Evolutionary conservation across 768 basidiomycete species (phyloP).

Genomic region (Tremella yokohamensis): DNA sequence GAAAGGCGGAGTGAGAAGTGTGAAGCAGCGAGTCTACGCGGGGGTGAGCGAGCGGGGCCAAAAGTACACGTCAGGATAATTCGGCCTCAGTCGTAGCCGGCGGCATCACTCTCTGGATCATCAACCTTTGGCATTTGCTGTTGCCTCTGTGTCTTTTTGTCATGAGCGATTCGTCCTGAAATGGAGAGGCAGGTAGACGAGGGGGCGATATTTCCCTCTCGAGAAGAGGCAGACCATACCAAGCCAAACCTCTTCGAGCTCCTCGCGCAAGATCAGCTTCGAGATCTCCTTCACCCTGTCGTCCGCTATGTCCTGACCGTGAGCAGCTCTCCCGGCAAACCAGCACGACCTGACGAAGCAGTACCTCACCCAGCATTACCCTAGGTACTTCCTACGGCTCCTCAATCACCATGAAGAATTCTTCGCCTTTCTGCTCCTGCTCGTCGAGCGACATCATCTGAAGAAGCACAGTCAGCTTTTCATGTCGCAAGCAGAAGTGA

Average conservation of each 20-base stretch:
- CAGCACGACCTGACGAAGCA: conserved; percentile 45
- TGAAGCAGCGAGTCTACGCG: too few species aligned
- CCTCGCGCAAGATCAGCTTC: conserved; percentile 86
- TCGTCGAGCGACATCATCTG: conserved; percentile 88
- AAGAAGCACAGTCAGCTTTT: conserved; percentile 67
- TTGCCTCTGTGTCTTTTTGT: too few species aligned
- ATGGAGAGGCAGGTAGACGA: too few species aligned
- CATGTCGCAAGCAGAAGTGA: not conserved
- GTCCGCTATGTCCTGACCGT: conserved; percentile 90
- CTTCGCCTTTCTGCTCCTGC: conserved; percentile 80
- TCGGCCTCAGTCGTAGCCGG: too few species aligned
- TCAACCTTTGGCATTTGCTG: too few species aligned
- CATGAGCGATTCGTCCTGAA: too few species aligned
- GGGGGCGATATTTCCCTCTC: too few species aligned
- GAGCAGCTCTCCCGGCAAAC: conserved; percentile 42
- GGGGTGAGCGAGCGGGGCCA: too few species aligned
- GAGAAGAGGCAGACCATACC: conserved; percentile 1
- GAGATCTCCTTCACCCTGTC: conserved; percentile 87
- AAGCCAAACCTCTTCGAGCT: conserved; percentile 70
- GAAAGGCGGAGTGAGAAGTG: too few species aligned
- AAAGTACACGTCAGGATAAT: too few species aligned
- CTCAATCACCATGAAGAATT: conserved; percentile 96
- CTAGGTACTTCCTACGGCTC: conserved; percentile 81
- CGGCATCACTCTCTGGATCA: too few species aligned
- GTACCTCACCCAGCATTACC: conserved; percentile 93